A percentile compares a stretch with the other conserved stretches of the same genome.
Evolutionary conservation across 345 rosid species (phyloP).

Genomic region (Eucalyptus regnans): DNA sequence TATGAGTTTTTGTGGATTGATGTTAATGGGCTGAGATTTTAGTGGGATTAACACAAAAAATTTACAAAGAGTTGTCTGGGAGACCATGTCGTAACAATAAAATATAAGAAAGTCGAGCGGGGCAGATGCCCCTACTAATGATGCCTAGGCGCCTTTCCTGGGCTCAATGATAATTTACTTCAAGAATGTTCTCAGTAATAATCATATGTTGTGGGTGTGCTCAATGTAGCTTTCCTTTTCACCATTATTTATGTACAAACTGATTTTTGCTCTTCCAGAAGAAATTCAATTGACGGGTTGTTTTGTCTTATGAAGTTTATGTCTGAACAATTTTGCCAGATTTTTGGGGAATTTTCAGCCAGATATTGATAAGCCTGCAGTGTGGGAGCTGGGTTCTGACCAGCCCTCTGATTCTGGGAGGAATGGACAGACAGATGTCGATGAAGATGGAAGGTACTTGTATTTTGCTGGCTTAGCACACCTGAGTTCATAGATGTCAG

Average conservation of each 20-base stretch:
- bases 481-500: neutral
- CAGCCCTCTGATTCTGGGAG: conserved; percentile 31
- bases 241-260: neutral
- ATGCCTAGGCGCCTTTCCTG: neutral
- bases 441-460: conserved; percentile 59
- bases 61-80: neutral
- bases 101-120: neutral
- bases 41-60: neutral
- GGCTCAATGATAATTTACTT: neutral
- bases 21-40: neutral
- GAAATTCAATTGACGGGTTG: neutral
- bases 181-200: neutral
- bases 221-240: neutral
- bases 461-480: neutral
- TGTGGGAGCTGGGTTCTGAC: conserved; percentile 76
- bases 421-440: conserved; percentile 46
- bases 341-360: conserved; percentile 91
- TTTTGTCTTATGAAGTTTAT: neutral
- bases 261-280: neutral
- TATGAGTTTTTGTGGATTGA: neutral
- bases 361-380: conserved; percentile 53
- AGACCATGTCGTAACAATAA: neutral
- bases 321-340: conserved; percentile 25
- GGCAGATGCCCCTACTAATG: neutral
- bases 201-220: neutral